Evolutionary conservation across 352 stramenopile species (phyloP).

Genomic region (Phytophthora quininea): DNA sequence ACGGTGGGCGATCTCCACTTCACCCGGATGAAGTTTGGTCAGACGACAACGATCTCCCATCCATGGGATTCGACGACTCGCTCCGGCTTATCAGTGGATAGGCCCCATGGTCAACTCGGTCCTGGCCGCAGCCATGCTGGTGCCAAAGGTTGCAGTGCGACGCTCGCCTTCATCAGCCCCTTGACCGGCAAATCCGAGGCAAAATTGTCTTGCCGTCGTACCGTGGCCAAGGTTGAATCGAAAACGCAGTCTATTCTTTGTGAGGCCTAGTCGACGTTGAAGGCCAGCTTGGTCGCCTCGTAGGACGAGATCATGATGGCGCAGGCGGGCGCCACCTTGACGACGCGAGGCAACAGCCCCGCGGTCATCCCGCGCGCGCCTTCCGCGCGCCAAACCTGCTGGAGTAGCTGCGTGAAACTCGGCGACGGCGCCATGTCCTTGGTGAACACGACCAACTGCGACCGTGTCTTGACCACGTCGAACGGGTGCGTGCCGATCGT

Average conservation of each 20-base stretch:
- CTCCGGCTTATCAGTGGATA: too few species aligned
- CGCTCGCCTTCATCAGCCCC: slow-evolving; percentile 7
- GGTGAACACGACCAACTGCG: slow-evolving; percentile 68
- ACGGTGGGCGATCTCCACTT: too few species aligned
- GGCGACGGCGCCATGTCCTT: slow-evolving; percentile 24
- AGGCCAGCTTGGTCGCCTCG: slow-evolving; percentile 68
- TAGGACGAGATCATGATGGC: slow-evolving; percentile 86
- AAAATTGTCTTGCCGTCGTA: slow-evolving; percentile 22
- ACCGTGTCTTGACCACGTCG: slow-evolving; percentile 95
- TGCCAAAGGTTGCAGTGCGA: not conserved
- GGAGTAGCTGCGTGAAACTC: slow-evolving; percentile 51
- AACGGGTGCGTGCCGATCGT: slow-evolving; percentile 93
- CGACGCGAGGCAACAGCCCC: slow-evolving; percentile 58
- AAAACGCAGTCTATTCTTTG: slow-evolving; percentile 3
- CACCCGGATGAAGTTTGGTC: too few species aligned
- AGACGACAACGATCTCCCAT: too few species aligned
- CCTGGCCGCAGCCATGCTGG: not conserved
- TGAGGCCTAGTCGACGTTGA: slow-evolving; percentile 39
- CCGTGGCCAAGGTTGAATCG: not conserved
- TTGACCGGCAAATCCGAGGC: slow-evolving; percentile 31
- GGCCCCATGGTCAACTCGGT: not conserved
- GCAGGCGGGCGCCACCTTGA: slow-evolving; percentile 77
- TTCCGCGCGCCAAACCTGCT: slow-evolving; percentile 52
- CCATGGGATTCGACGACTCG: too few species aligned
- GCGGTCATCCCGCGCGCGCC: slow-evolving; percentile 48